Conservation (phyloP, 2,329 filamentous ascomycete species). For the Capronia americana region DNA sequence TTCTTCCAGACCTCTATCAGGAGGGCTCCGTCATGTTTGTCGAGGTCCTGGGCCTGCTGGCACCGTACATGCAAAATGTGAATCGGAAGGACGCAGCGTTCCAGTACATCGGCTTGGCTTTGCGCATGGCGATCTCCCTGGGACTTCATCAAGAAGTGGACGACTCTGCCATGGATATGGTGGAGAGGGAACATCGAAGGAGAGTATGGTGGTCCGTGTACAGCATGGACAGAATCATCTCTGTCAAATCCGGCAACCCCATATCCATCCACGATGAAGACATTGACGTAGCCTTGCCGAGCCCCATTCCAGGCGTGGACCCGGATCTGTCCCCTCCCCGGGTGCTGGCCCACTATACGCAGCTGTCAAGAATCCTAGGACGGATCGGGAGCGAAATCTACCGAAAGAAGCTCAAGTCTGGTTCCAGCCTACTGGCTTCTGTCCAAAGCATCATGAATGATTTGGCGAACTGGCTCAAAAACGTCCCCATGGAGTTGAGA, state of each 20-base stretch:
- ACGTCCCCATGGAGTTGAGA: constrained; percentile 56
- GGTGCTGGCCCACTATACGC: constrained; percentile 60
- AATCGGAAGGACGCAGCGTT: constrained; percentile 63
- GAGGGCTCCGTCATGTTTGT: constrained; percentile 62
- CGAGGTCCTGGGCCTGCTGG: constrained; percentile 61
- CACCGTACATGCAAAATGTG: constrained; percentile 65
- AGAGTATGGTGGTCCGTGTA: constrained; percentile 65
- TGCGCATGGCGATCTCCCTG: constrained; percentile 64
- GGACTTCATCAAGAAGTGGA: constrained; percentile 63
- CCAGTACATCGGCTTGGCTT: constrained; percentile 60
- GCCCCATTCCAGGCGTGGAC: constrained; percentile 45
- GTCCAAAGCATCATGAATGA: constrained; percentile 59
- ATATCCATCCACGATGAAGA: constrained; percentile 63
- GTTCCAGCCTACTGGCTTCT: constrained; percentile 56
- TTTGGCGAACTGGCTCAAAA: constrained; percentile 58
- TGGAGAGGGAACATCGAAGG: constrained; percentile 57
- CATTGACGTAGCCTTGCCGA: constrained; percentile 53
- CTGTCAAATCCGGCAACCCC: constrained; percentile 62
- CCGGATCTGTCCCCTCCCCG: constrained; percentile 54
- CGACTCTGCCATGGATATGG: constrained; percentile 48
- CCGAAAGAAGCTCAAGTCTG: constrained; percentile 55
- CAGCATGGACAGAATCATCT: constrained; percentile 60
- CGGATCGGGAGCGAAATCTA: constrained; percentile 59
- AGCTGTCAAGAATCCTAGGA: constrained; percentile 60
- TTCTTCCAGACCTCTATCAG: constrained; percentile 63